Conservation (phyloP, 139 green algal species). For the Volvox reticuliferus region DNA sequence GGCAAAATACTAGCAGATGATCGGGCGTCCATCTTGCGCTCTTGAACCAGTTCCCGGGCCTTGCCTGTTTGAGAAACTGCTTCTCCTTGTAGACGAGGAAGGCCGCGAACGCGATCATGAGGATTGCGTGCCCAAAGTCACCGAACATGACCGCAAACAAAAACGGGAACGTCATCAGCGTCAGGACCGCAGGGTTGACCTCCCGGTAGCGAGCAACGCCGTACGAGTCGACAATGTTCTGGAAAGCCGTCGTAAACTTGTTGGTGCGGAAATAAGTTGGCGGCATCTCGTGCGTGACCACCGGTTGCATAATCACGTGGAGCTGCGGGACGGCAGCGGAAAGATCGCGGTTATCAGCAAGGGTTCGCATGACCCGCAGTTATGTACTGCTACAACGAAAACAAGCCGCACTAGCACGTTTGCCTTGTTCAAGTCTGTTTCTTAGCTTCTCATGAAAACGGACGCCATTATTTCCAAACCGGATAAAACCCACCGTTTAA, state of each 20-base stretch:
- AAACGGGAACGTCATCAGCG: conserved; percentile 99
- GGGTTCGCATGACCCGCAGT: conserved; percentile 84
- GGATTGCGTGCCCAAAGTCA: conserved; percentile 93
- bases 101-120: conserved; percentile 89
- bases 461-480: no score
- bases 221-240: conserved; percentile 97
- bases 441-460: no score
- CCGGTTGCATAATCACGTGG: conserved; percentile 62
- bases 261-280: conserved; percentile 96
- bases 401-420: no score
- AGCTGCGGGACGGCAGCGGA: background rate
- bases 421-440: no score
- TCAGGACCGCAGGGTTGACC: conserved; percentile 95
- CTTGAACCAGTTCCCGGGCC: background rate
- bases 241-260: conserved; percentile 91
- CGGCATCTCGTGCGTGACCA: conserved; percentile 84
- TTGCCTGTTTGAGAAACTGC: conserved; percentile 68
- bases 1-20: conserved; percentile 96
- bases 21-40: conserved; percentile 42
- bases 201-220: conserved; percentile 95
- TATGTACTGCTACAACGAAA: conserved; percentile 87
- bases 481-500: no score
- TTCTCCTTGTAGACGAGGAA: conserved; percentile 90
- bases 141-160: conserved; percentile 99
- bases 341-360: background rate